Evolutionary conservation across 441 rosid genomes (phyloP), one percentile per base, ranked within the genome.

Genomic region (Euphorbia schlechtendalii): DNA sequence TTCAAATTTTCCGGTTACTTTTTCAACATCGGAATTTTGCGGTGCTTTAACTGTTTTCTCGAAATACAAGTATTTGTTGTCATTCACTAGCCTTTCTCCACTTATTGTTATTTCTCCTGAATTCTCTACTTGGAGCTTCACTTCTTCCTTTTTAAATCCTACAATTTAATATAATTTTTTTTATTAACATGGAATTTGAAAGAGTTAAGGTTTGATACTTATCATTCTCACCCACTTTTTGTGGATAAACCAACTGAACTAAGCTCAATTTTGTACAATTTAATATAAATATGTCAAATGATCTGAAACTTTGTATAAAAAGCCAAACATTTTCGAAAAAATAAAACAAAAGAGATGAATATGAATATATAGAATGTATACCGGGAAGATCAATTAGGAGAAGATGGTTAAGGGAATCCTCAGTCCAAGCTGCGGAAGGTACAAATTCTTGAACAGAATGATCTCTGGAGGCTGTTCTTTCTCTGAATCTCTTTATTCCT

Each of bases 331-430:
- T n/a, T n/a, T n/a, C n/a, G n/a, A 32, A 2, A 32, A 32, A 32
- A 32, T 32, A 3, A 32, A 32, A 32, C 6, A 2, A 32, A 32
- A 32, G 34, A 32, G 34, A 32, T 32, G 34, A 6, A 32, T 2
- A 32, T 2, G 3, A 6, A 32, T 2, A 32, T n/a, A 32, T 32
- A 32, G 3, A 6, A 32, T 32, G 5, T 2, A 65, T 84, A 86
- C 92, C 86, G 9, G 87, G 92, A 73, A 86, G 87, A 73, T 79
- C 76, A 55, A 86, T 54, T 4, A 79, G 78, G 67, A 86, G 87
- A 73, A 56, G 69, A 71, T 78, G 73, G 73, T 32, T 46, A 25
- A 61, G 28, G 2, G 76, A 46, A 69, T 84, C 84, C 58, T 84
- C 81, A 0, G 67, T 69, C 92, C 89, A 86, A 62, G 63, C 82